These are phyloP conservation scores for Ascocoryne sarcoides DNA, from an alignment of 2,329 filamentous ascomycete genomes.

Conservation along the genomic window DNA sequence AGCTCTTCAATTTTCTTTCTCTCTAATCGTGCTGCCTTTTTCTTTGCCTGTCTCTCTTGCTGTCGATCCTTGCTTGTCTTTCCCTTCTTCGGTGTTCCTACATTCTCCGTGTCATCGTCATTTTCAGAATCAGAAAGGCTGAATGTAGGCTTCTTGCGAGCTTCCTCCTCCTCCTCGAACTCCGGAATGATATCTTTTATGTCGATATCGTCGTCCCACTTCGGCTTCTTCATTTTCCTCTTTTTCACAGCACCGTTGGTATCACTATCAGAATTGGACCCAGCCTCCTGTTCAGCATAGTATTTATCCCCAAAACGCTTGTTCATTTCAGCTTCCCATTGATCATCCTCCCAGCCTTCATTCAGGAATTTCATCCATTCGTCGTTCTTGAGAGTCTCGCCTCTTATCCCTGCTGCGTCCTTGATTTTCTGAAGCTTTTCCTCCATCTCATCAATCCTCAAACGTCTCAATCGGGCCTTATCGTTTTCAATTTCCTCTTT, in stretches of 20 bases:
- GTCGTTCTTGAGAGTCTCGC: slow-evolving; percentile 58
- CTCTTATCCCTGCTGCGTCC: slow-evolving; percentile 72
- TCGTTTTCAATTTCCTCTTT: slow-evolving; percentile 71
- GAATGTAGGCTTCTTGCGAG: slow-evolving; percentile 40
- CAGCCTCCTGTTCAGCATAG: slow-evolving; percentile 63
- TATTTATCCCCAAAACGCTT: slow-evolving; percentile 85
- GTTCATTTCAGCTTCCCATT: slow-evolving; percentile 87
- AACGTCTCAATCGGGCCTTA: slow-evolving; percentile 70
- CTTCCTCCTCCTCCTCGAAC: slow-evolving; percentile 57
- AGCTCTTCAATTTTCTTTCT: slow-evolving; percentile 77
- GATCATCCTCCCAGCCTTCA: slow-evolving; percentile 77
- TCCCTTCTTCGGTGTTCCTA: slow-evolving; percentile 44
- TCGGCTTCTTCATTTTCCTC: slow-evolving; percentile 67
- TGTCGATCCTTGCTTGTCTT: slow-evolving; percentile 53
- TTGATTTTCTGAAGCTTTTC: slow-evolving; percentile 81
- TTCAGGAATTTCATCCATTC: slow-evolving; percentile 82
- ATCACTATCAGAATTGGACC: slow-evolving; percentile 45
- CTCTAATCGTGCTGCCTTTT: slow-evolving; percentile 71
- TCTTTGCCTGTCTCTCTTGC: slow-evolving; percentile 45
- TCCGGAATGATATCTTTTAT: slow-evolving; percentile 88
- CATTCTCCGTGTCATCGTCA: slow-evolving; percentile 35
- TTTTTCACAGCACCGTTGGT: slow-evolving; percentile 35
- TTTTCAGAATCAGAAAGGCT: slow-evolving; percentile 46
- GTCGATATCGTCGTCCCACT: slow-evolving; percentile 95
- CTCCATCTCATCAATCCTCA: slow-evolving; percentile 87